Evolutionary conservation across 306 rosid species (phyloP).

Genomic region (Pyrus bretschneideri): DNA sequence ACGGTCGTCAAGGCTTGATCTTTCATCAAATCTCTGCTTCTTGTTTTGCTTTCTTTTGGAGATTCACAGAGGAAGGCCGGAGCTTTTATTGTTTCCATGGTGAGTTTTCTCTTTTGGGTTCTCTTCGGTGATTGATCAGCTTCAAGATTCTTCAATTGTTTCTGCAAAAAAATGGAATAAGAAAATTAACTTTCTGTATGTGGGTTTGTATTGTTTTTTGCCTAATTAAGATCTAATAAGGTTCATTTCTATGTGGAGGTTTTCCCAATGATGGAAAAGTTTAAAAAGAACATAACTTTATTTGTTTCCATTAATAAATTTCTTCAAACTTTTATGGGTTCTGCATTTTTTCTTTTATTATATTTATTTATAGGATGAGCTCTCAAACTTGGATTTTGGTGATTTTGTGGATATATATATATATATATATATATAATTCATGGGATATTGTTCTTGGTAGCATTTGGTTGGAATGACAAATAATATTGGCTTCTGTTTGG

Average conservation of each 20-base stretch:
- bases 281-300: background rate
- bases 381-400: background rate
- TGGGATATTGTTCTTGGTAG: background rate
- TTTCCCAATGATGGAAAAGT: background rate
- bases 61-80: background rate
- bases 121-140: background rate
- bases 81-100: background rate
- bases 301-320: background rate
- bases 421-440: no score
- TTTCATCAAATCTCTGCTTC: background rate
- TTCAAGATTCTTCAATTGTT: background rate
- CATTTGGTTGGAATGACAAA: slow-evolving; percentile 15
- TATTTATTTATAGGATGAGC: background rate
- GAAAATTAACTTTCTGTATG: background rate
- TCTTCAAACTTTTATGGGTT: background rate
- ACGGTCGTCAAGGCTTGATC: background rate
- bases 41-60: background rate
- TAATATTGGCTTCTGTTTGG: slow-evolving; percentile 9
- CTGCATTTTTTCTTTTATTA: background rate
- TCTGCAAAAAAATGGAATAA: background rate
- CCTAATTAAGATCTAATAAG: slow-evolving; percentile 2
- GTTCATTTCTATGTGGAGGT: background rate
- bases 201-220: background rate
- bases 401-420: background rate
- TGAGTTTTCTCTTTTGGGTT: background rate